Base-by-base conservation (phyloP, 345 rosid species). In the Hevea brasiliensis region DNA sequence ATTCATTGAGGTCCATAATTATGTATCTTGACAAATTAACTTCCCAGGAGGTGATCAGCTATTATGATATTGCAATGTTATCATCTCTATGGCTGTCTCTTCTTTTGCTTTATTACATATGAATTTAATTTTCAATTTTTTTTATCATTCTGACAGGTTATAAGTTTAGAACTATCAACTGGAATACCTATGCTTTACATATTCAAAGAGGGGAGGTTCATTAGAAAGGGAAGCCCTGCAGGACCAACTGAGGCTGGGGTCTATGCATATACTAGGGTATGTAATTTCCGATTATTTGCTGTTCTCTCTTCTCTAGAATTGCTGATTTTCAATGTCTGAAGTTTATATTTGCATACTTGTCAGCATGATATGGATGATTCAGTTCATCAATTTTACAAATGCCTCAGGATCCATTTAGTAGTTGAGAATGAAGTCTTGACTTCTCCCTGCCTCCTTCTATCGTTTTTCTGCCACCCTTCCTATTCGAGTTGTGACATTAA, bases 1-100 rank as follows among this genome's bases (percentile, higher is more conserved):
- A 95, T 79, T 95, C 98, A 3, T 72, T 95, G 74, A 83, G 98
- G 78, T 92, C 99, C 75, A 91, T 95, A 72, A 95, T 95, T 41
- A 95, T 95, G 99, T 91, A 91, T 82, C 99, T 95, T 37, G 99
- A 95, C 85, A 83, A 87, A 72, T 83, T 95, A 85, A 92, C 98
- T 72, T 89, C 98, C 75, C 93, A 91, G 72, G 99, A 95, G 96
- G 98, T 94, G 59, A 81, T 67, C 53, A 1, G n/a, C 72, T 60
- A 1, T 48, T 21, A 18, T 40, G 6, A 65, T 45, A 44, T 72
- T 57, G 42, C 27, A 45, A 0, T n/a, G 1, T 42, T 51, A 21
- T 24, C 20, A 10, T 65, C 53, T 67, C 51, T 59, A 2, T n/a
- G 20, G n/a, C 26, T 69, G 50, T n/a, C 13, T 70, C 20, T 58